phyloP scores from a whole-genome alignment of 768 basidiomycete species.

The Tulasnella sp. region DNA sequence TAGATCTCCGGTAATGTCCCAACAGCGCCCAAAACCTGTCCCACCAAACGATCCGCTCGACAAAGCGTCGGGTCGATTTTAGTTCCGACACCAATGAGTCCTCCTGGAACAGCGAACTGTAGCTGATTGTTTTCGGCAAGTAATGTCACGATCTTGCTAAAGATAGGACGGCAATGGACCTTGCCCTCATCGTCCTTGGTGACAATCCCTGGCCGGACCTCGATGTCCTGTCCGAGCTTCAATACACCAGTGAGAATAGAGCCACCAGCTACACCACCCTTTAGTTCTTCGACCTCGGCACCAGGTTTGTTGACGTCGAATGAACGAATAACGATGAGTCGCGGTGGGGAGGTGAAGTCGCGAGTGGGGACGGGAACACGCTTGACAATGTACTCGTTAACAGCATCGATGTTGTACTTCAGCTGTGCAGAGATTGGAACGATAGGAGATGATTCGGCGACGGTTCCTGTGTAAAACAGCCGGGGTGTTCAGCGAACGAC shows the following conservation, averaged over 20 bases:
- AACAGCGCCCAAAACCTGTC: slow-evolving; percentile 91
- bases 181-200: slow-evolving; percentile 88
- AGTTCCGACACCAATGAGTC: slow-evolving; percentile 96
- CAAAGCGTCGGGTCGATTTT: slow-evolving; percentile 94
- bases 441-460: slow-evolving; percentile 94
- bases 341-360: slow-evolving; percentile 85
- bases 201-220: slow-evolving; percentile 94
- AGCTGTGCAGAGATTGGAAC: slow-evolving; percentile 98
- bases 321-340: slow-evolving; percentile 95
- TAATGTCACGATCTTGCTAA: slow-evolving; percentile 81
- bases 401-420: slow-evolving; percentile 98
- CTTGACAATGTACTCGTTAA: slow-evolving; percentile 97
- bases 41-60: slow-evolving; percentile 92
- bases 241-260: slow-evolving; percentile 91
- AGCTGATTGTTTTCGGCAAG: slow-evolving; percentile 93
- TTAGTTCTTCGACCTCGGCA: slow-evolving; percentile 91
- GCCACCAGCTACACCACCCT: slow-evolving; percentile 97
- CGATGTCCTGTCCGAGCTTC: slow-evolving; percentile 83
- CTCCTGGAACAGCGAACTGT: slow-evolving; percentile 93
- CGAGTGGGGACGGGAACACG: slow-evolving; percentile 90
- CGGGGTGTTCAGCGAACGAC: not conserved
- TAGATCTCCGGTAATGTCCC: slow-evolving; percentile 92
- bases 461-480: slow-evolving; percentile 56
- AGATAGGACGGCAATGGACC: slow-evolving; percentile 89
- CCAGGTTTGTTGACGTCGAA: slow-evolving; percentile 99